Conservation (phyloP, 2,329 filamentous ascomycete species). For the Xylariaceae sp. region DNA sequence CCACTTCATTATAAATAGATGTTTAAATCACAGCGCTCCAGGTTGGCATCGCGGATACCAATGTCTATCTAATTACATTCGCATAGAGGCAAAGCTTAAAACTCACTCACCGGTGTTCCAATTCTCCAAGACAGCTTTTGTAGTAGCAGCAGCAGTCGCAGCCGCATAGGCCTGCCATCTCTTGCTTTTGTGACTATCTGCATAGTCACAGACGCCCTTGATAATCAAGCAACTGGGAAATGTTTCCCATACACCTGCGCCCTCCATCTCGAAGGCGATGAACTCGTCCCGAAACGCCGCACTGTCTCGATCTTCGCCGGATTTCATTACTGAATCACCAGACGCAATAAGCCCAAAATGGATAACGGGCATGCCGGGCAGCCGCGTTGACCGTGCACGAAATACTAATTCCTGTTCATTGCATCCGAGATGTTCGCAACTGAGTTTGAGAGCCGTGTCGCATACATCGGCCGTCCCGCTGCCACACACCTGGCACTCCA, state of each 20-base stretch:
- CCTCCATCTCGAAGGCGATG: conserved; percentile 16
- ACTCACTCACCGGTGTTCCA: conserved; percentile 2
- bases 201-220: conserved; percentile 10
- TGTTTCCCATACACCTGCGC: neutral
- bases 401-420: neutral
- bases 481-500: neutral
- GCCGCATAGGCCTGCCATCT: neutral
- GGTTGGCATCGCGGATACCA: too few species aligned
- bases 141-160: neutral
- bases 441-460: neutral
- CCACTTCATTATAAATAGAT: too few species aligned
- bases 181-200: conserved; percentile 11
- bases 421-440: conserved; percentile 3
- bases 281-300: neutral
- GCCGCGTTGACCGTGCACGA: neutral
- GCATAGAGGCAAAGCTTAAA: neutral
- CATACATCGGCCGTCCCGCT: neutral
- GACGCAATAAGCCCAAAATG: conserved; percentile 10
- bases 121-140: neutral
- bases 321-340: conserved; percentile 12
- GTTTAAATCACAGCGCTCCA: too few species aligned
- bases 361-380: neutral
- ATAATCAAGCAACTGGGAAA: conserved; percentile 3
- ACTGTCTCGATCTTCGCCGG: neutral
- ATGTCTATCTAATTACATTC: too few species aligned